These are phyloP conservation scores for Coniochaeta sp. DNA, from an alignment of 2,329 filamentous ascomycete genomes.

Conservation along the genomic window DNA sequence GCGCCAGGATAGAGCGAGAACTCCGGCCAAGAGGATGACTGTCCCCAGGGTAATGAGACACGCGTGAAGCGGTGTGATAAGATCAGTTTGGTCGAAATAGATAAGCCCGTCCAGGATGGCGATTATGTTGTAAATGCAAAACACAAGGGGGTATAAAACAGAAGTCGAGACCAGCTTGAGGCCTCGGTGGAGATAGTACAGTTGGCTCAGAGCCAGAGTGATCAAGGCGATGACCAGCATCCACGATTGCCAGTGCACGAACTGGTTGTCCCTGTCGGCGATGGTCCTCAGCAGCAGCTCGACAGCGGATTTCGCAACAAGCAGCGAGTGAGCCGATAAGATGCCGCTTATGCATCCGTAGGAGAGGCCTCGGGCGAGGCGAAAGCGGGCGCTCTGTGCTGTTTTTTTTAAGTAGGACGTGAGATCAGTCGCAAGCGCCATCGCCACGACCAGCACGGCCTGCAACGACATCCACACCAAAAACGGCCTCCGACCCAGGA, in stretches of 20 bases:
- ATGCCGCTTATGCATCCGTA: slow-evolving; percentile 91
- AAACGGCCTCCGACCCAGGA: slow-evolving; percentile 70
- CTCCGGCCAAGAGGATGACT: slow-evolving; percentile 74
- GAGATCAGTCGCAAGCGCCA: slow-evolving; percentile 57
- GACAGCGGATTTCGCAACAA: slow-evolving; percentile 94
- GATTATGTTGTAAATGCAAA: slow-evolving; percentile 98
- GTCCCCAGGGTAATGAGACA: slow-evolving; percentile 82
- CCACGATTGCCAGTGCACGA: slow-evolving; percentile 93
- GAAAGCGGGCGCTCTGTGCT: slow-evolving; percentile 58
- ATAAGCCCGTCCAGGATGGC: slow-evolving; percentile 95
- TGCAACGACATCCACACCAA: slow-evolving; percentile 85
- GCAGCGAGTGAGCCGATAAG: slow-evolving; percentile 83
- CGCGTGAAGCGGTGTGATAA: slow-evolving; percentile 68
- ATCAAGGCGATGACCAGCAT: slow-evolving; percentile 77
- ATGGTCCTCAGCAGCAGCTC: slow-evolving; percentile 85
- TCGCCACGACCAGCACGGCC: slow-evolving; percentile 60
- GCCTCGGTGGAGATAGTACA: slow-evolving; percentile 92
- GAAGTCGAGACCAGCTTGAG: slow-evolving; percentile 93
- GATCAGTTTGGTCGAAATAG: slow-evolving; percentile 85
- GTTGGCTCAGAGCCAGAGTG: slow-evolving; percentile 74
- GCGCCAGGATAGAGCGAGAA: slow-evolving; percentile 89
- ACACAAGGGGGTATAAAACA: slow-evolving; percentile 92
- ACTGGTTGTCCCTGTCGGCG: slow-evolving; percentile 82
- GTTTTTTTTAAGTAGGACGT: slow-evolving; percentile 43
- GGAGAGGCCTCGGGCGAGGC: slow-evolving; percentile 71